Evolutionary conservation across 2,329 filamentous ascomycete species (phyloP).

Genomic region (Fusarium sambucinum): DNA sequence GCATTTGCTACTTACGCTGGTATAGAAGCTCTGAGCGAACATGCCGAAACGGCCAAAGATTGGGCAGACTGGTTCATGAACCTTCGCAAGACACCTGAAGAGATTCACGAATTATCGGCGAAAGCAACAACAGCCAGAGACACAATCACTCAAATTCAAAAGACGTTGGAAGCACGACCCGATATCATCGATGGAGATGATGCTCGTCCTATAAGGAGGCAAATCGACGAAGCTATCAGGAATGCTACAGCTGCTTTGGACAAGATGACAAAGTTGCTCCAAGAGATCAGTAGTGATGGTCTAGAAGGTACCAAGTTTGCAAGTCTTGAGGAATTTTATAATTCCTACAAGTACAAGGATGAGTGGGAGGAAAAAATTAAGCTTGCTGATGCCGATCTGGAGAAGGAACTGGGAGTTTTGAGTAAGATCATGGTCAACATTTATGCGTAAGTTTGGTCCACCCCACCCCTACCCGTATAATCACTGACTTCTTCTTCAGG

Average conservation of each 20-base stretch:
- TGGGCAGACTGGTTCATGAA: slow-evolving; percentile 53
- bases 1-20: slow-evolving; percentile 47
- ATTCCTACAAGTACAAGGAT: slow-evolving; percentile 51
- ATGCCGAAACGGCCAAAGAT: slow-evolving; percentile 52
- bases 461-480: rapidly evolving
- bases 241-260: slow-evolving; percentile 45
- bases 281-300: slow-evolving; percentile 46
- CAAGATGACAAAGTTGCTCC: slow-evolving; percentile 50
- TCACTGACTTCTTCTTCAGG: slow-evolving; percentile 27
- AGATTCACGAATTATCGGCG: slow-evolving; percentile 47
- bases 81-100: slow-evolving; percentile 49
- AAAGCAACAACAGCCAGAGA: slow-evolving; percentile 49
- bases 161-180: slow-evolving; percentile 45
- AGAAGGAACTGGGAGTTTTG: slow-evolving; percentile 47
- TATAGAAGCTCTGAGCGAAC: slow-evolving; percentile 44
- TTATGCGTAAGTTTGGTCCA: slow-evolving; percentile 47
- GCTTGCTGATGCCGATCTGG: slow-evolving; percentile 47
- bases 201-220: slow-evolving; percentile 45
- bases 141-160: slow-evolving; percentile 51
- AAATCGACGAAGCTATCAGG: slow-evolving; percentile 49
- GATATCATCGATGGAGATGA: slow-evolving; percentile 51
- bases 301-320: slow-evolving; percentile 38
- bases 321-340: slow-evolving; percentile 50
- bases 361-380: slow-evolving; percentile 52
- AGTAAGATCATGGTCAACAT: slow-evolving; percentile 52